Evolutionary conservation across 306 rosid species (phyloP).

Genomic region (Castanea mollissima): DNA sequence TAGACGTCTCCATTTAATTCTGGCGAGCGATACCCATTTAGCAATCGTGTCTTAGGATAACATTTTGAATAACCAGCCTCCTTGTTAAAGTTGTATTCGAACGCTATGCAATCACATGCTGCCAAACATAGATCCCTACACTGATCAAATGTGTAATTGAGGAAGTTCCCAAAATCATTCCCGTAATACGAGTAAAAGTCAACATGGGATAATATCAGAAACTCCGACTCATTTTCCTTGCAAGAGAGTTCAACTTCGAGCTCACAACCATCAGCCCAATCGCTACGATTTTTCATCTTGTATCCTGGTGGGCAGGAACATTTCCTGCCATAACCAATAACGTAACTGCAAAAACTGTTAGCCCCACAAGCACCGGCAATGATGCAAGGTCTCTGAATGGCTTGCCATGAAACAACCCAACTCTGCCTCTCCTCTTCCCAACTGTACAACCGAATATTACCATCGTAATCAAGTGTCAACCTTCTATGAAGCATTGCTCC

Average conservation of each 20-base stretch:
- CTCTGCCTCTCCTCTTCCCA: not conserved
- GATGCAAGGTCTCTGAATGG: not conserved
- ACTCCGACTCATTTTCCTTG: slow-evolving; percentile 10
- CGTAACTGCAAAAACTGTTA: slow-evolving; percentile 20
- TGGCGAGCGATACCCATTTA: slow-evolving; percentile 23
- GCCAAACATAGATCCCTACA: slow-evolving; percentile 31
- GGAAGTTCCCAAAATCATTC: slow-evolving; percentile 7
- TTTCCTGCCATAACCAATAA: slow-evolving; percentile 16
- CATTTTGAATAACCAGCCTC: not conserved
- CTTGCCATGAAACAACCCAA: slow-evolving; percentile 39
- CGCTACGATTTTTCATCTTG: slow-evolving; percentile 8
- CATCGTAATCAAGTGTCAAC: slow-evolving; percentile 30
- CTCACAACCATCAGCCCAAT: slow-evolving; percentile 50
- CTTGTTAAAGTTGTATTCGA: not conserved
- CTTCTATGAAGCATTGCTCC: slow-evolving; percentile 27
- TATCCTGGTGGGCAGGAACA: slow-evolving; percentile 31
- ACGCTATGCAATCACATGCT: slow-evolving; percentile 22
- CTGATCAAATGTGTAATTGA: not conserved
- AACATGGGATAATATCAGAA: not conserved
- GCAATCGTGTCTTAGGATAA: slow-evolving; percentile 22
- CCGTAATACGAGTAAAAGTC: slow-evolving; percentile 27
- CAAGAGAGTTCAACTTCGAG: slow-evolving; percentile 27
- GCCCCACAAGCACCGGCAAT: slow-evolving; percentile 41
- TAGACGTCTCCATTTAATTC: not conserved
- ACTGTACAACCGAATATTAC: slow-evolving; percentile 36